Base-by-base conservation (phyloP, 148 eudicot species). In the Amaranthus hypochondriacus region DNA sequence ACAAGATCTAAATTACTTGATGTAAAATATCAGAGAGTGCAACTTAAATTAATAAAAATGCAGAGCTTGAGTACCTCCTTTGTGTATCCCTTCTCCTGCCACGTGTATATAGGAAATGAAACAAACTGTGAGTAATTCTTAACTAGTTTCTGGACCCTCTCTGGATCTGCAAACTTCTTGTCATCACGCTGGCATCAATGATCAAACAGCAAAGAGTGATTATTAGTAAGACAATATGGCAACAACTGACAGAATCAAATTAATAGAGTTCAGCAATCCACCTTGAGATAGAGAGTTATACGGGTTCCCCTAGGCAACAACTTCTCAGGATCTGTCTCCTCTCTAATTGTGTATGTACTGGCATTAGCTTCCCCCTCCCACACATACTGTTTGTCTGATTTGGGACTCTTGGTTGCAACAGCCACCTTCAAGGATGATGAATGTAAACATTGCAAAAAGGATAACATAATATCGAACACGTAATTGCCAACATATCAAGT, bases 281-380 rank as follows among this genome's bases (percentile, higher is more conserved):
- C 99, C 99, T 95, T 95, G 52, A 95, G 90, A 81, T 86, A 77
- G 42, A 95, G 76, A 4, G 97, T 87, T 63, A 95, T 86, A 49
- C 89, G 82, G 48, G 99, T 95, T 68, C 99, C 99, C 76, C 99
- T 87, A 12, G 99, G 97, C 46, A 95, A 72, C 68, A 87, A 81
- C 79, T 95, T 92, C 64, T 86, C 85, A n/a, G 92, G 92, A 55
- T 95, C 92, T 42, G 93, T 84, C 91, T 95, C 99, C 81, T 95
- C 97, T 70, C 94, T 85, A 60, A 95, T 84, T 58, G 89, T 90
- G 71, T 88, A 95, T 46, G 99, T 81, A 68, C 96, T 92, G 55
- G 96, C 85, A 80, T 95, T 89, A 69, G 87, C 96, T 85, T 95
- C 99, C 74, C 99, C 97, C 85, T 92, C 97, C 98, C 99, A 95